Percentiles rank a stretch among this genome's conserved stretches.
phyloP scores from a whole-genome alignment of 2,329 filamentous ascomycete species.

The Elsinoe ampelina region DNA sequence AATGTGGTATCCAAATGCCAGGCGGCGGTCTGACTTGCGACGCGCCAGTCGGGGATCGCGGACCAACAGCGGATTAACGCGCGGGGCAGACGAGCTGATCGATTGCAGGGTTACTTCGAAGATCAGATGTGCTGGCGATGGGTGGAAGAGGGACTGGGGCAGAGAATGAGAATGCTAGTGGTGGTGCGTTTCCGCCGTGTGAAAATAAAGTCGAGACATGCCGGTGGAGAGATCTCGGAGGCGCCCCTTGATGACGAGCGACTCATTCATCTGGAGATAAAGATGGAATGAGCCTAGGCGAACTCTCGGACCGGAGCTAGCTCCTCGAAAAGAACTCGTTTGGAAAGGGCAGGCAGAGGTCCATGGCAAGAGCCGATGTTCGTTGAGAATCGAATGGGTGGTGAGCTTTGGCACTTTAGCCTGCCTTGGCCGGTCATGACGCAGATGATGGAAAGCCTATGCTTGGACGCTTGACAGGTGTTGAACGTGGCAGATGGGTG shows the following conservation, averaged over 20 bases:
- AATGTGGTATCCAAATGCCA: neutral
- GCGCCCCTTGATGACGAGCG: constrained; percentile 8
- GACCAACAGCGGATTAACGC: neutral
- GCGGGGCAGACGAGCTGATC: neutral
- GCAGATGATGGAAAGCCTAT: constrained; percentile 4
- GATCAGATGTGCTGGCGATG: constrained; percentile 1
- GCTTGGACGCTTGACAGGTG: neutral
- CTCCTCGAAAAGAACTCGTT: neutral
- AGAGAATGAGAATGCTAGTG: neutral
- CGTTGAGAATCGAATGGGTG: constrained; percentile 6
- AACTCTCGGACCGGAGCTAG: constrained; percentile 4
- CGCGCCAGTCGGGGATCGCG: constrained; percentile 10
- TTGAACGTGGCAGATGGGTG: neutral
- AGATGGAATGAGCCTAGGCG: neutral
- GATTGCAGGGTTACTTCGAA: neutral
- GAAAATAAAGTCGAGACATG: constrained; percentile 10
- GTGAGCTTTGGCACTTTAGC: constrained; percentile 10
- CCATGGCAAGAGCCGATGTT: constrained; percentile 2
- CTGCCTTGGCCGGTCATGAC: constrained; percentile 11
- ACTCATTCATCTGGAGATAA: constrained; percentile 7
- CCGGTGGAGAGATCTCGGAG: neutral
- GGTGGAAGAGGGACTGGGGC: neutral
- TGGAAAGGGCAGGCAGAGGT: neutral
- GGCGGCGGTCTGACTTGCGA: constrained; percentile 5
- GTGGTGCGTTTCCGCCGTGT: neutral